Percentiles rank a stretch among this genome's conserved stretches.
phyloP scores from a whole-genome alignment of 1,284 basidiomycete genomes.

The Inonotus obliquus region DNA sequence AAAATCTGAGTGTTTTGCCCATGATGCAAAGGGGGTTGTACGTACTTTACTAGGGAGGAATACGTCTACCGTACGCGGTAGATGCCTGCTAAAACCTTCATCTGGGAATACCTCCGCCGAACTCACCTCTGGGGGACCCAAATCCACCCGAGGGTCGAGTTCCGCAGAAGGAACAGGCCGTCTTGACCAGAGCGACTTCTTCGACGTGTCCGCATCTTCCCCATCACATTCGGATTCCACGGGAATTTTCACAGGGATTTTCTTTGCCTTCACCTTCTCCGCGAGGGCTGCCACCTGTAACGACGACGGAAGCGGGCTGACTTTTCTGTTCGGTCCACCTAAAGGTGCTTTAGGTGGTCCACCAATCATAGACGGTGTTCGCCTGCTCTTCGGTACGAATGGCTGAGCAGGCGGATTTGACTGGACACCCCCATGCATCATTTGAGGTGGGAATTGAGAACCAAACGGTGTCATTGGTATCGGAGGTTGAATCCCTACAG shows the following conservation, averaged over 20 bases:
- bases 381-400: slow-evolving; percentile 49
- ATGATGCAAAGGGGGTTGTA: slow-evolving; percentile 3
- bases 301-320: slow-evolving; percentile 55
- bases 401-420: slow-evolving; percentile 34
- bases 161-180: slow-evolving; percentile 44
- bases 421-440: slow-evolving; percentile 40
- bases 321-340: slow-evolving; percentile 70
- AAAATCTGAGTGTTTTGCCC: not conserved
- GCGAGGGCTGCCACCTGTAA: slow-evolving; percentile 27
- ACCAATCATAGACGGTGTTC: slow-evolving; percentile 66
- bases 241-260: slow-evolving; percentile 65
- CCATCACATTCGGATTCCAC: slow-evolving; percentile 51
- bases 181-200: slow-evolving; percentile 52
- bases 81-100: slow-evolving; percentile 47
- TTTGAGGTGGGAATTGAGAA: slow-evolving; percentile 49
- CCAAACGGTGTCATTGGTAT: slow-evolving; percentile 59
- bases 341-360: slow-evolving; percentile 78
- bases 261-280: slow-evolving; percentile 52
- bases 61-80: slow-evolving; percentile 68
- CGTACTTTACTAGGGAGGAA: slow-evolving; percentile 77
- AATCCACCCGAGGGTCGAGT: slow-evolving; percentile 33
- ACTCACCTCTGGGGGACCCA: slow-evolving; percentile 41
- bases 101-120: slow-evolving; percentile 58
- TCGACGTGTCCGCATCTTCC: slow-evolving; percentile 35
- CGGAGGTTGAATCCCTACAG: slow-evolving; percentile 51